phyloP scores from a whole-genome alignment of 2,329 filamentous ascomycete species.

The Monilinia fructicola region DNA sequence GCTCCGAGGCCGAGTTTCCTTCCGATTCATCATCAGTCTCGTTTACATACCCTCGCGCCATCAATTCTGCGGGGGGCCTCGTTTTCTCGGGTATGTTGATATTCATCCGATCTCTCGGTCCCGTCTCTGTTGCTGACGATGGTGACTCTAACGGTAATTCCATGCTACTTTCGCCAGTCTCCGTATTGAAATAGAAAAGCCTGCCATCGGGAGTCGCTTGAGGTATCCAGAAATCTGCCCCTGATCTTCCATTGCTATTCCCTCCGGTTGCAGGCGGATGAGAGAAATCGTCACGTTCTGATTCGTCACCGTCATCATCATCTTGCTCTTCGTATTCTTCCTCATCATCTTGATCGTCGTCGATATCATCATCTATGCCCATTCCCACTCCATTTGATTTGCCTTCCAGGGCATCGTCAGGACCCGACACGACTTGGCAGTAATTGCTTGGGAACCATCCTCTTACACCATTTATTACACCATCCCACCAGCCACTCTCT shows the following conservation, averaged over 20 bases:
- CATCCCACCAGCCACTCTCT: slow-evolving; percentile 99
- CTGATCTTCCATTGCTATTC: slow-evolving; percentile 66
- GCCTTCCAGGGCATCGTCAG: slow-evolving; percentile 68
- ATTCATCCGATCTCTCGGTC: slow-evolving; percentile 85
- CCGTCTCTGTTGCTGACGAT: slow-evolving; percentile 73
- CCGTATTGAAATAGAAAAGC: slow-evolving; percentile 96
- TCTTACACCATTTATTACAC: slow-evolving; percentile 91
- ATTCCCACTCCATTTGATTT: slow-evolving; percentile 53
- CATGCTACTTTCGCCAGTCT: slow-evolving; percentile 92
- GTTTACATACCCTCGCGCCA: slow-evolving; percentile 77
- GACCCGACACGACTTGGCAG: slow-evolving; percentile 78
- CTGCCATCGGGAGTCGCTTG: slow-evolving; percentile 92
- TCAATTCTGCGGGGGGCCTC: slow-evolving; percentile 83
- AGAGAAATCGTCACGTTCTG: slow-evolving; percentile 56
- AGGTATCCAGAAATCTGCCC: slow-evolving; percentile 97
- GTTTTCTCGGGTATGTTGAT: slow-evolving; percentile 87
- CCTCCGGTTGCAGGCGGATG: slow-evolving; percentile 68
- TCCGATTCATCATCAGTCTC: slow-evolving; percentile 92
- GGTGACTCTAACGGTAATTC: slow-evolving; percentile 93
- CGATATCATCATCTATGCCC: slow-evolving; percentile 57
- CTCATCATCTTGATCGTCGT: slow-evolving; percentile 65
- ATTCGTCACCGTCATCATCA: slow-evolving; percentile 65
- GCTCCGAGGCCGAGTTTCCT: slow-evolving; percentile 76
- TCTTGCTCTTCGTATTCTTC: slow-evolving; percentile 62
- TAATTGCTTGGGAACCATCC: slow-evolving; percentile 99